These are phyloP conservation scores for Alternaria brassicicola DNA, from an alignment of 2,329 filamentous ascomycete species.

Conservation along the genomic window DNA sequence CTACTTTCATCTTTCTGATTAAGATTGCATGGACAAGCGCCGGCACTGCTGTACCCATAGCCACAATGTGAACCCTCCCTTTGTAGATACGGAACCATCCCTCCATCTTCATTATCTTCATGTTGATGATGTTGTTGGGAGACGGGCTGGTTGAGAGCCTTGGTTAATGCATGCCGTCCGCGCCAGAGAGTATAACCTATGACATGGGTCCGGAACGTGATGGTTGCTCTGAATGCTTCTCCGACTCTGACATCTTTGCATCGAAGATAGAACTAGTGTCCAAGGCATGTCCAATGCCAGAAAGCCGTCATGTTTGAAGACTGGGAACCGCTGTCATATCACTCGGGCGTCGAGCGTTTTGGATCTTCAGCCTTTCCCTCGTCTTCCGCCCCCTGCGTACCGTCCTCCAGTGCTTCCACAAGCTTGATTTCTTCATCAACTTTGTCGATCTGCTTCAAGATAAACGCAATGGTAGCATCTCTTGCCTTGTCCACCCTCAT, in stretches of 20 bases:
- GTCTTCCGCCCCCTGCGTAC: constrained; percentile 7
- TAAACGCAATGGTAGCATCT: constrained; percentile 59
- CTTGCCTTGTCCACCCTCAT: constrained; percentile 56
- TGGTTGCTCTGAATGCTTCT: neutral
- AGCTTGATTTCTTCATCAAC: constrained; percentile 51
- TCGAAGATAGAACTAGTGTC: neutral
- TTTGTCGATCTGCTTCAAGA: constrained; percentile 60
- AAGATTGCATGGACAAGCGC: neutral
- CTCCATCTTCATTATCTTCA: too few relatives aligned
- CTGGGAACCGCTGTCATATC: neutral
- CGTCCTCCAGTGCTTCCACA: constrained; percentile 30
- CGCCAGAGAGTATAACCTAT: neutral
- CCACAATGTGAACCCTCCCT: neutral
- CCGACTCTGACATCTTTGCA: neutral
- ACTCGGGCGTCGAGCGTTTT: constrained; percentile 9
- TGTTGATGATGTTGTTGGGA: neutral
- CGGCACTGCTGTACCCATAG: neutral
- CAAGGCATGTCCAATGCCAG: neutral
- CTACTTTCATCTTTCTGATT: too few relatives aligned
- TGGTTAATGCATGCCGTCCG: neutral
- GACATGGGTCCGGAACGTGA: neutral
- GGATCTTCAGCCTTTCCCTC: neutral
- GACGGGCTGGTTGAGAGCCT: neutral
- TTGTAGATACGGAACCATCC: neutral
- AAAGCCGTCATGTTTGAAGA: neutral